Evolutionary conservation across 306 rosid genomes (phyloP), one percentile per base, ranked within the genome.

Genomic region (Ziziphus jujuba): DNA sequence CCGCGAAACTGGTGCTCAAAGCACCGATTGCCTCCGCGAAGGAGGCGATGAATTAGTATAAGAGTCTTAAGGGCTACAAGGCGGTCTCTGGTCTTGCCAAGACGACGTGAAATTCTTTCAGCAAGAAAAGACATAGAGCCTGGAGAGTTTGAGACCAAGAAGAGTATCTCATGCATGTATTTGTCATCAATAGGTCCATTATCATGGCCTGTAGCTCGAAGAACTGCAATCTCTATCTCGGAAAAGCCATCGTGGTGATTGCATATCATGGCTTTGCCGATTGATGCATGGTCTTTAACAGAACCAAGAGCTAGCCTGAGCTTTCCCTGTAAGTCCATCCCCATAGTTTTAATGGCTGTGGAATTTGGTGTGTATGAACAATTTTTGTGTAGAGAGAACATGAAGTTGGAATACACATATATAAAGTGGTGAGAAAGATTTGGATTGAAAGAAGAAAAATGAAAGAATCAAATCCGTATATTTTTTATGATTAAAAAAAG

Each of bases 161-260:
- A 85, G 48, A 85, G 90, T 60, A 85, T 85, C 72, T 82, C 90
- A 65, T 85, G 87, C 83, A 85, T 82, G 81, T 77, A 70, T 66
- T 66, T 82, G 87, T 85, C 85, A 50, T 82, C 81, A 55, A 85
- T 85, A 70, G 87, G 76, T 66, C 69, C 67, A 66, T 79, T 77
- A 8, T 80, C 83, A 48, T 79, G 90, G 63, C 78, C 74, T 0
- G 90, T 85, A 12, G 90, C 90, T 2, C 83, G 72, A n/a, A 85
- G 62, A 0, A 85, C 82, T 3, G 87, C 90, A 20, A 85, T 72
- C 51, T 82, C 87, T 77, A 85, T 85, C 81, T 67, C 62, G 54
- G 90, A 82, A 64, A 82, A 69, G 33, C 85, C 87, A 40, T 76
- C 75, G 34, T 76, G 80, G 20, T 81, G 73, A 45, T 76, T 77